Base-by-base conservation (phyloP, 768 basidiomycete genomes). In the Tulasnella sp. region DNA sequence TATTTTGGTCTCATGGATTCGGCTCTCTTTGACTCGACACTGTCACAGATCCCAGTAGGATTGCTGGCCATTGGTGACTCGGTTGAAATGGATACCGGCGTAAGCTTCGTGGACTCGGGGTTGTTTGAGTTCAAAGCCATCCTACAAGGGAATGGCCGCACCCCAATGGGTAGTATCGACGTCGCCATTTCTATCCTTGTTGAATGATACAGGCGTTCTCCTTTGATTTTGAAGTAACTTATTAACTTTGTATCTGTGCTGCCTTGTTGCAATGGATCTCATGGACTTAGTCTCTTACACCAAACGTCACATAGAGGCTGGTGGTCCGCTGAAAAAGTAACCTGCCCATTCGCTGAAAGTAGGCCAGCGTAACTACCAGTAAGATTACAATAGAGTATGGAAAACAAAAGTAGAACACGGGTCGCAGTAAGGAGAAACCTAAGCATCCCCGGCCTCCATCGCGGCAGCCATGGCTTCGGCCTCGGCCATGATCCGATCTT, bases 401-500 rank as follows among this genome's bases (percentile, higher is more conserved):
- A n/a, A n/a, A n/a, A 67, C 19, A 75, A 29, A 75, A 22, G 37
- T 22, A 22, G 38, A 22, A 68, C 58, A 11, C 6, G 42, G 31
- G 39, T 73, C n/a, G n/a, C n/a, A 14, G 6, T 17, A 45, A 6
- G 31, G 3, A 29, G 36, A 3, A 7, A 12, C 36, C 75, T 58
- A 37, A 37, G 39, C 36, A 36, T 77, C 76, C 11, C 40, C 76
- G n/a, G 76, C 77, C 71, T 67, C 72, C 72, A 67, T 67, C 8
- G 52, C 78, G 17, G 78, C 76, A 82, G 94, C 94, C 81, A 91
- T 80, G 11, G 89, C 91, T 83, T 94, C 93, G 3, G 92, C 93
- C 81, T 94, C 91, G 5, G 85, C 87, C 91, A 94, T 94, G 79
- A 97, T 83, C 84, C 88, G 89, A 83, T 97, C 96, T 82, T 98